Conservation (phyloP, 2,329 filamentous ascomycete genomes). For the Arthrobotrys entomopaga region DNA sequence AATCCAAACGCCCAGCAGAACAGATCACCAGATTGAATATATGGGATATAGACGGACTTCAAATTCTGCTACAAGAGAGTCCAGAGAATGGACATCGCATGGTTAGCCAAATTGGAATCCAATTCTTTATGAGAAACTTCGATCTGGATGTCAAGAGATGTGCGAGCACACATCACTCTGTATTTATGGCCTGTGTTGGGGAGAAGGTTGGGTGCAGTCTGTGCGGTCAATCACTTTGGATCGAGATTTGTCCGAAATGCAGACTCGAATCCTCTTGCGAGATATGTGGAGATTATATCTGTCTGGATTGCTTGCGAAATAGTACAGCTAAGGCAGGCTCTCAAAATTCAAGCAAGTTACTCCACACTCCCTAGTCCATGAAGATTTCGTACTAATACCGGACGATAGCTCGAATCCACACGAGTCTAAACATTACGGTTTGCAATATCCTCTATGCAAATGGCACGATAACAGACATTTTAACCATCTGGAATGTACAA, state of each 20-base stretch:
- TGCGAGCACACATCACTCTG: slow-evolving; percentile 23
- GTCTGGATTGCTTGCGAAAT: slow-evolving; percentile 20
- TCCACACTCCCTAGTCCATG: no score
- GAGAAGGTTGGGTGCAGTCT: slow-evolving; percentile 27
- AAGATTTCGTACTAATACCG: no score
- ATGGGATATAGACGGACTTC: slow-evolving; percentile 49
- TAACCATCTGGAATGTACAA: slow-evolving; percentile 33
- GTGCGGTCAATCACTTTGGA: slow-evolving; percentile 6
- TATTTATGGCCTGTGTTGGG: slow-evolving; percentile 44
- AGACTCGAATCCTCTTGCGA: slow-evolving; percentile 44
- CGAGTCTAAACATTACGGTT: slow-evolving; percentile 17
- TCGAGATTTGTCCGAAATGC: slow-evolving; percentile 48
- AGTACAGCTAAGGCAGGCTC: neutral
- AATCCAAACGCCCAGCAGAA: slow-evolving; percentile 34
- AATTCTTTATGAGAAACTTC: slow-evolving; percentile 51
- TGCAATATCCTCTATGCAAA: slow-evolving; percentile 43
- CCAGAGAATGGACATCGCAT: slow-evolving; percentile 37
- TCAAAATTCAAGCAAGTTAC: slow-evolving; percentile 5
- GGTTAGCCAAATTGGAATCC: slow-evolving; percentile 37
- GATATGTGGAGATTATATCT: slow-evolving; percentile 37
- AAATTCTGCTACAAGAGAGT: slow-evolving; percentile 30
- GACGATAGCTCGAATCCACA: neutral
- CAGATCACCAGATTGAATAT: slow-evolving; percentile 38
- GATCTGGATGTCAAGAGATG: slow-evolving; percentile 39
- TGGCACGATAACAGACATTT: slow-evolving; percentile 53